phyloP scores from a whole-genome alignment of 768 basidiomycete genomes.

The Rhodosporidiobolus sp. region DNA sequence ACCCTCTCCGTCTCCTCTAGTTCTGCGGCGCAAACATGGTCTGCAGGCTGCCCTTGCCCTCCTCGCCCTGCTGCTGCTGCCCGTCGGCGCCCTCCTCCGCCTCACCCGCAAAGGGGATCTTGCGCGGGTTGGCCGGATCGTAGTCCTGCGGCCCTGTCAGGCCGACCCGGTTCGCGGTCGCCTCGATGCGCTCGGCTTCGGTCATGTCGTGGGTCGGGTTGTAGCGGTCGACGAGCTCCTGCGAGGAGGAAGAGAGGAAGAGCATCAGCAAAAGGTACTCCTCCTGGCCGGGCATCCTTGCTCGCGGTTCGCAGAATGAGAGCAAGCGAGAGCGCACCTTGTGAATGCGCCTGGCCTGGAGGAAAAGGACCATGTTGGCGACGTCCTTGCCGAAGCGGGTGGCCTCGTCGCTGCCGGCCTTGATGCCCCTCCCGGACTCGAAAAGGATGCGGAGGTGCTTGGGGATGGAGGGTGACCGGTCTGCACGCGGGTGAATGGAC shows the following conservation, averaged over 20 bases:
- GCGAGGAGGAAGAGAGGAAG: neutral
- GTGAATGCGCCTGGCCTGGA: slow-evolving; percentile 34
- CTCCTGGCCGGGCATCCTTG: neutral
- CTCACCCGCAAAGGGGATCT: slow-evolving; percentile 3
- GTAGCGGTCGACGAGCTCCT: slow-evolving; percentile 40
- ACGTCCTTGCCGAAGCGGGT: slow-evolving; percentile 12
- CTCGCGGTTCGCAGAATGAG: too few species aligned
- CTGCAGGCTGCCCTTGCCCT: slow-evolving; percentile 33
- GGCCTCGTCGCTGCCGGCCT: neutral
- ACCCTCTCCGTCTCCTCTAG: neutral
- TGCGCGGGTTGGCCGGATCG: slow-evolving; percentile 8
- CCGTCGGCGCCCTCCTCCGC: slow-evolving; percentile 18
- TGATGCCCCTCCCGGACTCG: slow-evolving; percentile 22
- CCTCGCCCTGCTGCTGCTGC: slow-evolving; percentile 1
- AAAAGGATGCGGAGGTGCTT: slow-evolving; percentile 22
- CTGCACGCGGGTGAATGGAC: slow-evolving; percentile 34
- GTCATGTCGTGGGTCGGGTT: slow-evolving; percentile 37
- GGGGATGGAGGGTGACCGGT: slow-evolving; percentile 29
- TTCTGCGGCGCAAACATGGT: slow-evolving; percentile 36
- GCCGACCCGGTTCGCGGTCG: slow-evolving; percentile 34
- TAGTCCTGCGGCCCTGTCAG: slow-evolving; percentile 25
- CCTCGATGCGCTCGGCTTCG: slow-evolving; percentile 33
- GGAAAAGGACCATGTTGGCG: slow-evolving; percentile 36
- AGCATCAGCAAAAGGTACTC: neutral
- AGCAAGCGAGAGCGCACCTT: slow-evolving; percentile 26